Evolutionary conservation across 805 yeast genomes (phyloP).

Genomic region (Schwanniomyces occidentalis): DNA sequence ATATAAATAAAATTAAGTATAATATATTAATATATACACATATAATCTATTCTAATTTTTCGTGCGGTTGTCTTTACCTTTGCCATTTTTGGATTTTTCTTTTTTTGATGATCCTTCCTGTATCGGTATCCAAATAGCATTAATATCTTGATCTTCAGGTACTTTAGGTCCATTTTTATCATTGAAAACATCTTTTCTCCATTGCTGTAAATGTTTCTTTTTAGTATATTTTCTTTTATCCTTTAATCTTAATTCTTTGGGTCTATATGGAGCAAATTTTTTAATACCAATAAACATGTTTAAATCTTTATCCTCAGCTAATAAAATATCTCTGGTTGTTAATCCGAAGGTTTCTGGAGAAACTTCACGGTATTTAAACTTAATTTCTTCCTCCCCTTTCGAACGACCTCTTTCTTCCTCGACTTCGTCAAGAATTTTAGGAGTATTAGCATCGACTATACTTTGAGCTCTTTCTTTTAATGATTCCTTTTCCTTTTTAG

Average conservation of each 20-base stretch:
- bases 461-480: constrained; percentile 70
- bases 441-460: constrained; percentile 72
- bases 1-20: too few species aligned
- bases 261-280: constrained; percentile 91
- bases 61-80: constrained; percentile 8
- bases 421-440: constrained; percentile 66
- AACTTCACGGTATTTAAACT: constrained; percentile 87
- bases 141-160: constrained; percentile 35
- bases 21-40: too few species aligned
- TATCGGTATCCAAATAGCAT: constrained; percentile 40
- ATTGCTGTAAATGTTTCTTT: constrained; percentile 77
- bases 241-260: constrained; percentile 65
- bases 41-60: background rate
- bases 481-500: constrained; percentile 62
- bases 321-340: constrained; percentile 77
- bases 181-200: constrained; percentile 84
- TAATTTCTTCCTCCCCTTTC: constrained; percentile 43
- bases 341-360: constrained; percentile 93
- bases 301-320: constrained; percentile 85
- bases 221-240: constrained; percentile 86
- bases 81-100: constrained; percentile 6
- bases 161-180: constrained; percentile 51
- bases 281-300: constrained; percentile 86
- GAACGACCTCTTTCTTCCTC: constrained; percentile 64
- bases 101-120: constrained; percentile 18